A percentile compares a stretch with the other conserved stretches of the same genome.
Conservation (phyloP, 768 basidiomycete genomes). For the Floccularia luteovirens region DNA sequence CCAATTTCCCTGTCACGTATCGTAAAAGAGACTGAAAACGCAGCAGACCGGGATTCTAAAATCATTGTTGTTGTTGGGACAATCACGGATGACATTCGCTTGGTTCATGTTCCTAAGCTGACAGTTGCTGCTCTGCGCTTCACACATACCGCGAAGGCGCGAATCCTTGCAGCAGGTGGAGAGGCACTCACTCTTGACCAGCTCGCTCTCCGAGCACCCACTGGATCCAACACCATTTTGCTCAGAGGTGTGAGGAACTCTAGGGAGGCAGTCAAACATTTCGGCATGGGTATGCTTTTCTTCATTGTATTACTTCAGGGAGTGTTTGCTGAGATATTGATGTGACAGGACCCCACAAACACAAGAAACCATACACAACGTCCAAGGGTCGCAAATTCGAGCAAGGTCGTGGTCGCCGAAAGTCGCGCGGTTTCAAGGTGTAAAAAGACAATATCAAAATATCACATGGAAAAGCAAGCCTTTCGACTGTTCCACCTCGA, state of each 20-base stretch:
- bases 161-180: slow-evolving; percentile 93
- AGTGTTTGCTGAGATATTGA: background rate
- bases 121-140: slow-evolving; percentile 92
- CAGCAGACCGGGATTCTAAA: slow-evolving; percentile 66
- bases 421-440: slow-evolving; percentile 96
- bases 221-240: slow-evolving; percentile 91
- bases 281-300: slow-evolving; percentile 71
- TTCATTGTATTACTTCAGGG: background rate
- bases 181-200: slow-evolving; percentile 95
- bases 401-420: slow-evolving; percentile 96
- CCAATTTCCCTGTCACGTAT: slow-evolving; percentile 94
- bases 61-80: slow-evolving; percentile 86
- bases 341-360: slow-evolving; percentile 74
- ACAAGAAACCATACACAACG: slow-evolving; percentile 95
- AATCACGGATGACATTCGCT: slow-evolving; percentile 92
- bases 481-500: slow-evolving; percentile 15
- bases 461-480: slow-evolving; percentile 14
- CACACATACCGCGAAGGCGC: slow-evolving; percentile 87
- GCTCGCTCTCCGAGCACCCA: slow-evolving; percentile 90
- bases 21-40: slow-evolving; percentile 67
- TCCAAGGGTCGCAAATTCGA: slow-evolving; percentile 99
- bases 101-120: slow-evolving; percentile 81
- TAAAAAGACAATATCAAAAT: slow-evolving; percentile 33
- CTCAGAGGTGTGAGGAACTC: slow-evolving; percentile 89
- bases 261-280: slow-evolving; percentile 95